A percentile compares a stretch with the other conserved stretches of the same genome.
Conservation (phyloP, 1,284 basidiomycete species). For the Ustilago cynodontis region DNA sequence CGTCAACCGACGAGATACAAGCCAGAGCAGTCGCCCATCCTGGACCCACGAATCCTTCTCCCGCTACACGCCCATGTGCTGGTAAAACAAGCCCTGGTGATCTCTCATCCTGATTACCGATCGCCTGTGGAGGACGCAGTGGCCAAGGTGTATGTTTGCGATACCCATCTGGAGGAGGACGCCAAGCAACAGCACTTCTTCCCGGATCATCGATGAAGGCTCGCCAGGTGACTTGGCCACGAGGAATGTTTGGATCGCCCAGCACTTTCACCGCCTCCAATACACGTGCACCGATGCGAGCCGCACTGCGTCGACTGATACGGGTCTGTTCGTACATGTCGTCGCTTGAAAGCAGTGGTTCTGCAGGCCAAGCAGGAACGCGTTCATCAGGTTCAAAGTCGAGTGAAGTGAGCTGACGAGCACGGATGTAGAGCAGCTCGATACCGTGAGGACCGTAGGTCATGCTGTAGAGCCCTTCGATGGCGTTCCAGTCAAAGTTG, state of each 20-base stretch:
- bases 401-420: slow-evolving; percentile 45
- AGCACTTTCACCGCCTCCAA: slow-evolving; percentile 56
- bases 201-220: slow-evolving; percentile 57
- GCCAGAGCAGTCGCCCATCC: slow-evolving; percentile 52
- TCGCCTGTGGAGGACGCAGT: slow-evolving; percentile 22
- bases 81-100: slow-evolving; percentile 49
- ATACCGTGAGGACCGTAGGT: slow-evolving; percentile 59
- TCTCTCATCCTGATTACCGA: slow-evolving; percentile 30
- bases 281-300: slow-evolving; percentile 43
- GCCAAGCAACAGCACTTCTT: slow-evolving; percentile 41
- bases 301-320: slow-evolving; percentile 39
- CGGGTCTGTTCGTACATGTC: slow-evolving; percentile 52
- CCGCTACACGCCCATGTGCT: slow-evolving; percentile 53
- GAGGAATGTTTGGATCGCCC: slow-evolving; percentile 57
- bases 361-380: slow-evolving; percentile 40
- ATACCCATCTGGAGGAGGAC: slow-evolving; percentile 35
- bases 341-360: slow-evolving; percentile 42
- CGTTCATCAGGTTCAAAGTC: slow-evolving; percentile 51
- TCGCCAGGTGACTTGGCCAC: slow-evolving; percentile 53
- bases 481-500: slow-evolving; percentile 51
- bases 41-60: slow-evolving; percentile 46
- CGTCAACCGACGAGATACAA: slow-evolving; percentile 44
- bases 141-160: slow-evolving; percentile 50
- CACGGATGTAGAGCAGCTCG: slow-evolving; percentile 56
- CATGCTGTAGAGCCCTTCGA: slow-evolving; percentile 57